Evolutionary conservation across 1,284 basidiomycete species (phyloP).

Genomic region (Boletus smithii): DNA sequence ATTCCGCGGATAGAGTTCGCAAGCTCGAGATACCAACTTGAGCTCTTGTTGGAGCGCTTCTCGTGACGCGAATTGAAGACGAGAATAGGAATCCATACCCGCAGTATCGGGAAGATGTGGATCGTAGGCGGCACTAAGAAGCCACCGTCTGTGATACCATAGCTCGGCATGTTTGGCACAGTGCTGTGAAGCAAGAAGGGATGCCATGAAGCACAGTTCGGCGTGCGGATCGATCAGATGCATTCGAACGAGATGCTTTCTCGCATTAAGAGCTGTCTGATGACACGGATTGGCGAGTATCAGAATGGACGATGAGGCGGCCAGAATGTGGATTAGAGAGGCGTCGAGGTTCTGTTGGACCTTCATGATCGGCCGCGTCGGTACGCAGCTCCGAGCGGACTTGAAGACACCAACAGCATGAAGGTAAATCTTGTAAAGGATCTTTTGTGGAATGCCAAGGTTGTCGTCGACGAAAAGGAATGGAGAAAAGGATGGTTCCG

Average conservation of each 20-base stretch:
- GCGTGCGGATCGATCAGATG: slow-evolving; percentile 34
- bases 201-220: slow-evolving; percentile 49
- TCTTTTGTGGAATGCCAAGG: slow-evolving; percentile 61
- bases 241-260: slow-evolving; percentile 48
- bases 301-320: slow-evolving; percentile 44
- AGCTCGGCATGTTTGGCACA: slow-evolving; percentile 60
- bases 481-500: slow-evolving; percentile 31
- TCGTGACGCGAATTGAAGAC: slow-evolving; percentile 23
- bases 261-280: slow-evolving; percentile 57
- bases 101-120: neutral
- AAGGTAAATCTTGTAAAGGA: slow-evolving; percentile 51
- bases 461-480: slow-evolving; percentile 56
- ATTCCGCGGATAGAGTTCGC: slow-evolving; percentile 60
- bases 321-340: slow-evolving; percentile 11
- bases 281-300: slow-evolving; percentile 66
- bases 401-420: slow-evolving; percentile 40
- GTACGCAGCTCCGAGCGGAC: slow-evolving; percentile 8
- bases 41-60: slow-evolving; percentile 44
- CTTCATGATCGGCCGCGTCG: neutral
- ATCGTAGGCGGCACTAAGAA: slow-evolving; percentile 38
- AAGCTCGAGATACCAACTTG: slow-evolving; percentile 42
- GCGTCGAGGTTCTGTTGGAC: slow-evolving; percentile 1
- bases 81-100: neutral
- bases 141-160: slow-evolving; percentile 68
- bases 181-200: slow-evolving; percentile 49